Evolutionary conservation across 2,329 filamentous ascomycete species (phyloP).

Genomic region (Diaporthe batatas): DNA sequence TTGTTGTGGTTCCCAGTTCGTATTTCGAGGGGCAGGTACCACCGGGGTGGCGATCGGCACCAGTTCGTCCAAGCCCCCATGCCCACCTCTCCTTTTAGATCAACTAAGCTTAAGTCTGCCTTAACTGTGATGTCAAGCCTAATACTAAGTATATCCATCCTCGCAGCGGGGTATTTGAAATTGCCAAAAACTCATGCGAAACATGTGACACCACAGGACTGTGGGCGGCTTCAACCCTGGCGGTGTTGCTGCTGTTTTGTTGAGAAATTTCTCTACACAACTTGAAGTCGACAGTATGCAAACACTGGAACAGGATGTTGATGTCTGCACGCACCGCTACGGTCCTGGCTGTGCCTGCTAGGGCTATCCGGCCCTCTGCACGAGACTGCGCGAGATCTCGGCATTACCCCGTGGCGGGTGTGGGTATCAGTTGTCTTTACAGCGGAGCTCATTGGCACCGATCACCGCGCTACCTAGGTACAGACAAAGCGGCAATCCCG

Average conservation of each 20-base stretch:
- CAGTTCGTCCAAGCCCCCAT: neutral
- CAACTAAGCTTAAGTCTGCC: constrained; percentile 33
- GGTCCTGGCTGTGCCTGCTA: neutral
- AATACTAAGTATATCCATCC: constrained; percentile 6
- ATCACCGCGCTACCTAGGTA: neutral
- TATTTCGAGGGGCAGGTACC: constrained; percentile 24
- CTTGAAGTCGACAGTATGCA: neutral
- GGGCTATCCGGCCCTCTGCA: neutral
- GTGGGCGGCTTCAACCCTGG: constrained; percentile 13
- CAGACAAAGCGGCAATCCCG: constrained; percentile 16
- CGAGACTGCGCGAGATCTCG: neutral
- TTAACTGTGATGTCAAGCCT: constrained; percentile 33
- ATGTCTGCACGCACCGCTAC: neutral
- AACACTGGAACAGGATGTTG: too few relatives aligned
- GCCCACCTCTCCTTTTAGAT: constrained; percentile 27
- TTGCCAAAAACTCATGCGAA: constrained; percentile 2
- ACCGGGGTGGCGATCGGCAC: constrained; percentile 18
- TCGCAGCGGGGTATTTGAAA: constrained; percentile 3
- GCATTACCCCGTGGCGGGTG: constrained; percentile 10
- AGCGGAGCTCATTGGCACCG: constrained; percentile 11
- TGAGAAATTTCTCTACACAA: neutral
- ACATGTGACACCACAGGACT: neutral
- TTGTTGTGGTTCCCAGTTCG: constrained; percentile 24
- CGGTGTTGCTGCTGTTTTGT: neutral
- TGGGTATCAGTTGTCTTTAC: constrained; percentile 21